These are phyloP conservation scores for Lipomyces sp. DNA, from an alignment of 805 yeast species.

Conservation along the genomic window DNA sequence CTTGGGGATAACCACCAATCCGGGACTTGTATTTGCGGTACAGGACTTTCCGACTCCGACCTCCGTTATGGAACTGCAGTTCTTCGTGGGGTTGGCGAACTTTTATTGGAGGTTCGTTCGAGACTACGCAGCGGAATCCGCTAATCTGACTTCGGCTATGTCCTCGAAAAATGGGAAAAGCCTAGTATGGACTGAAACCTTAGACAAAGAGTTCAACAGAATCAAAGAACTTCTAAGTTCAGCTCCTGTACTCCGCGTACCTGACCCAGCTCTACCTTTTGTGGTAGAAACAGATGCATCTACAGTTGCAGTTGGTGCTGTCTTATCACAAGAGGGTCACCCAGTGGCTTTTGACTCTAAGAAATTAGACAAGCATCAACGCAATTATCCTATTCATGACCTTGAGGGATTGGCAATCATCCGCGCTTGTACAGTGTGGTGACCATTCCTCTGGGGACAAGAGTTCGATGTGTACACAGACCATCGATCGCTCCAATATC, in stretches of 20 bases:
- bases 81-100: conserved; percentile 18
- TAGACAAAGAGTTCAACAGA: no score
- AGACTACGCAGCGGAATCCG: conserved; percentile 9
- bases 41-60: not conserved
- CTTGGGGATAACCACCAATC: not conserved
- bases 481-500: conserved; percentile 7
- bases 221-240: no score
- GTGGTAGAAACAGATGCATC: conserved; percentile 22
- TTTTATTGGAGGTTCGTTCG: conserved; percentile 19
- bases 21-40: conserved; percentile 1
- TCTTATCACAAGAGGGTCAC: conserved; percentile 17
- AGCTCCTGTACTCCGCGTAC: conserved; percentile 15
- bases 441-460: conserved; percentile 8
- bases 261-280: conserved; percentile 3
- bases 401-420: conserved; percentile 20
- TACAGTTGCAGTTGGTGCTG: conserved; percentile 16
- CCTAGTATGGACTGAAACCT: no score
- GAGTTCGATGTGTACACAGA: conserved; percentile 16
- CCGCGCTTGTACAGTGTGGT: conserved; percentile 13
- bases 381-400: conserved; percentile 20
- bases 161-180: no score
- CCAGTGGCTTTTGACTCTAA: conserved; percentile 8
- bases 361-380: conserved; percentile 3
- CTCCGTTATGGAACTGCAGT: not conserved
- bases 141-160: conserved; percentile 1